Percentiles rank a stretch among this genome's conserved stretches.
Conservation (phyloP, 2,329 filamentous ascomycete species). For the Penicillium sp. region DNA sequence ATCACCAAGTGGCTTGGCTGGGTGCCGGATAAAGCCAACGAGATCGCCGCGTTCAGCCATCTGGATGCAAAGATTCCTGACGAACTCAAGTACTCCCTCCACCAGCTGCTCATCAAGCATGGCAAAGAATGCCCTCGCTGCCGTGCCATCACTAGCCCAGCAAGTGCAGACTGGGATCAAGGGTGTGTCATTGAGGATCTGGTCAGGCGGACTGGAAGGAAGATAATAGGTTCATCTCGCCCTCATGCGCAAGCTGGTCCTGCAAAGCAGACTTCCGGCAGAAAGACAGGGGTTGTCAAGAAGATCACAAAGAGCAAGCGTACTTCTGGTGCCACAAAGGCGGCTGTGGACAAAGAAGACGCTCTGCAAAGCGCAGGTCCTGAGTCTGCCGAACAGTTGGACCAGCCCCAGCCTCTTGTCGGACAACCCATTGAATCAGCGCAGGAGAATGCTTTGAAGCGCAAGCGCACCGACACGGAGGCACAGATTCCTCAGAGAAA, state of each 20-base stretch:
- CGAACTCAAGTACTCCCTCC: conserved; percentile 65
- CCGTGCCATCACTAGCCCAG: conserved; percentile 62
- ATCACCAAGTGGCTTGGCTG: conserved; percentile 65
- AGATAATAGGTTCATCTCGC: conserved; percentile 35
- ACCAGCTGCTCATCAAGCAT: conserved; percentile 65
- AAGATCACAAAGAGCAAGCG: not conserved
- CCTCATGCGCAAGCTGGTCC: not conserved
- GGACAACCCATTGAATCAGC: not conserved
- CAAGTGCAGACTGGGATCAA: conserved; percentile 65
- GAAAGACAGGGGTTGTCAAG: not conserved
- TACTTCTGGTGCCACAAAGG: not conserved
- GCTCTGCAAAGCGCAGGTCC: not conserved
- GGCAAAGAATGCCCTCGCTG: conserved; percentile 65
- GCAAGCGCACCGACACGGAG: not conserved
- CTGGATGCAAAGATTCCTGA: conserved; percentile 65
- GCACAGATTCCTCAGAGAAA: not conserved
- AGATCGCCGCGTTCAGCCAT: conserved; percentile 59
- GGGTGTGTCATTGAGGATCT: conserved; percentile 68
- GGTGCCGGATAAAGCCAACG: conserved; percentile 57
- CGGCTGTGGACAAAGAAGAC: not conserved
- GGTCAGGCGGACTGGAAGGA: conserved; percentile 60
- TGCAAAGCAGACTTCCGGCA: conserved; percentile 9
- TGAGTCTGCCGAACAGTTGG: not conserved
- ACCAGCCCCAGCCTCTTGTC: not conserved
- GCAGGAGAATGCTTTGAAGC: not conserved